These are phyloP conservation scores for Typha latifolia DNA, from an alignment of 176 grass and related monocot species.

Conservation along the genomic window DNA sequence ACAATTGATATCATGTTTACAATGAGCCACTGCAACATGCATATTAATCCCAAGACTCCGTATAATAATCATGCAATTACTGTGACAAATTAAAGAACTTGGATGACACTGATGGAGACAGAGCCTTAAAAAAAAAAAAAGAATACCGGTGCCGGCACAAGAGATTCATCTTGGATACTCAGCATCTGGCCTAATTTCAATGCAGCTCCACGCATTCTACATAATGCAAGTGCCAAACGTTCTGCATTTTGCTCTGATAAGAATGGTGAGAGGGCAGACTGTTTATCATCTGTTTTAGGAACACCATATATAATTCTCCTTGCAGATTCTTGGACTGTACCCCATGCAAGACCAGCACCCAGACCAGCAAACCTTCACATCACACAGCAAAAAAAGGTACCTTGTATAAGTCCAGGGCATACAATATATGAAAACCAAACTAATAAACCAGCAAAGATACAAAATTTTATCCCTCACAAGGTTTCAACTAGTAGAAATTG, in stretches of 20 bases:
- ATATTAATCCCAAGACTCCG: not conserved
- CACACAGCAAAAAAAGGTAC: not conserved
- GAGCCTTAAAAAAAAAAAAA: not conserved
- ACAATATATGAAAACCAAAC: no score
- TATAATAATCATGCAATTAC: constrained; percentile 2
- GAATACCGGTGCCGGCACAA: constrained; percentile 78
- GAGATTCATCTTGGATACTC: constrained; percentile 95
- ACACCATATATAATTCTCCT: constrained; percentile 60
- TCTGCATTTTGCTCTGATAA: constrained; percentile 95
- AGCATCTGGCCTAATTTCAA: constrained; percentile 91
- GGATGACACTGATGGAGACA: not conserved
- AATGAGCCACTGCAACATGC: not conserved
- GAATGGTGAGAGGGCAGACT: constrained; percentile 62
- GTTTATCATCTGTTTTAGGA: constrained; percentile 43
- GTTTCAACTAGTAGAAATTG: not conserved
- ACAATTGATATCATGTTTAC: not conserved
- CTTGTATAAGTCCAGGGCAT: no score
- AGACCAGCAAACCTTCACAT: constrained; percentile 22
- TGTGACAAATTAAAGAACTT: not conserved
- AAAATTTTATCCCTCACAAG: no score
- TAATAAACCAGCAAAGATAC: no score
- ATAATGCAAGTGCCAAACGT: constrained; percentile 71
- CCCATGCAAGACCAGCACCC: constrained; percentile 31
- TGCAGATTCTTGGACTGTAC: constrained; percentile 28
- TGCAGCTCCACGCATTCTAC: constrained; percentile 84